These are phyloP conservation scores for Eutrema heterophyllum DNA, from an alignment of 345 rosid species.

Conservation along the genomic window DNA sequence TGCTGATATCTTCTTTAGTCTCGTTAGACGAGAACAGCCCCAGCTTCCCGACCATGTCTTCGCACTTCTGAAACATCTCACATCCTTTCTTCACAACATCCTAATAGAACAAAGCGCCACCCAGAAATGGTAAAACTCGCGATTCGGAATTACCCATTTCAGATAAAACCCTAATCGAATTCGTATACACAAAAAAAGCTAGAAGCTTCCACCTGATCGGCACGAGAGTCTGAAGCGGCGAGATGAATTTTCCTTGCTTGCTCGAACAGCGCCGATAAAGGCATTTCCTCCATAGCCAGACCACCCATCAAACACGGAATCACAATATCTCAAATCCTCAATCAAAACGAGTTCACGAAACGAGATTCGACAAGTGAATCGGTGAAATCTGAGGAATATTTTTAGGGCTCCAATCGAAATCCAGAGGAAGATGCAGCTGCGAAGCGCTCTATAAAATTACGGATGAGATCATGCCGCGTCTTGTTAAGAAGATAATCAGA, in stretches of 20 bases:
- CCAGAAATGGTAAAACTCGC: not conserved
- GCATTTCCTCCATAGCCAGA: slow-evolving; percentile 50
- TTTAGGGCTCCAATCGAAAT: too few species aligned
- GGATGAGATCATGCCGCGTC: too few species aligned
- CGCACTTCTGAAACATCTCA: slow-evolving; percentile 62
- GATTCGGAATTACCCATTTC: not conserved
- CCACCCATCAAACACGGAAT: slow-evolving; percentile 34
- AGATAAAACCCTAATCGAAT: not conserved
- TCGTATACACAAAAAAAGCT: not conserved
- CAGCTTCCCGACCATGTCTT: slow-evolving; percentile 77
- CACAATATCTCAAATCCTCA: not conserved
- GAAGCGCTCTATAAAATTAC: too few species aligned
- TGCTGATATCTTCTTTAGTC: slow-evolving; percentile 84
- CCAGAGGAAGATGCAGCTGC: too few species aligned
- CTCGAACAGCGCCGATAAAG: slow-evolving; percentile 68
- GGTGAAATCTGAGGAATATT: not conserved
- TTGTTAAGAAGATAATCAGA: too few species aligned
- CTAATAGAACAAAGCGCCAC: slow-evolving; percentile 32
- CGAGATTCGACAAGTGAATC: not conserved
- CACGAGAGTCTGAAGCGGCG: slow-evolving; percentile 48
- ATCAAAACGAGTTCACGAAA: not conserved
- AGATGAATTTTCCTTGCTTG: slow-evolving; percentile 72
- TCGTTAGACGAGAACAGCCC: slow-evolving; percentile 88
- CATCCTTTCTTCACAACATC: slow-evolving; percentile 68
- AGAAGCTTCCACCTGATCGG: slow-evolving; percentile 53